Conservation (phyloP, 2,329 filamentous ascomycete genomes). For the Trichoderma simmonsii region DNA sequence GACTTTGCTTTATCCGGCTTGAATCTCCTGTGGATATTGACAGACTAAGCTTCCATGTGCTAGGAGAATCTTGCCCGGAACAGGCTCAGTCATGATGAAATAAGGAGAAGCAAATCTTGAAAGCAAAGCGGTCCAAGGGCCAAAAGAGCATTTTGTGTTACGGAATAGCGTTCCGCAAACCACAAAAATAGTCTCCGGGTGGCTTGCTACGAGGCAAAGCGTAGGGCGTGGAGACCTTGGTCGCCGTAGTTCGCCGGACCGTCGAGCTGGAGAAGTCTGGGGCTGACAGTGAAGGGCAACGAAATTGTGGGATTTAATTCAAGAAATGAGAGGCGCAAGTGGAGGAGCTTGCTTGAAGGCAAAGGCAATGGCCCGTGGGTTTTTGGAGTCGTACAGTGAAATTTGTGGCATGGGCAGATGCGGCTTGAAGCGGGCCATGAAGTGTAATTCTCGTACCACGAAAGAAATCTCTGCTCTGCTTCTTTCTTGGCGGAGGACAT, state of each 20-base stretch:
- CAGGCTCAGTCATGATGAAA: neutral
- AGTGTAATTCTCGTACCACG: neutral
- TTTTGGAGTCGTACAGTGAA: neutral
- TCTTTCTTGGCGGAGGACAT: neutral
- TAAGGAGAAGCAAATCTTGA: neutral
- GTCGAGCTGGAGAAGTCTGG: slow-evolving; percentile 1
- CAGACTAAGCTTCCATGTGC: neutral
- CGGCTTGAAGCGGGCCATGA: slow-evolving; percentile 3
- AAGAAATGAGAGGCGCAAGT: neutral
- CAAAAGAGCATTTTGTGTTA: neutral
- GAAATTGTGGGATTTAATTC: neutral
- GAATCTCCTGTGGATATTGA: neutral
- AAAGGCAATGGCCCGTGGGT: neutral
- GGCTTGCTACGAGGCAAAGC: slow-evolving; percentile 9
- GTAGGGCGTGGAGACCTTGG: neutral
- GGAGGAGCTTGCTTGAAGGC: neutral
- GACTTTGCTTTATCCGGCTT: slow-evolving; percentile 5
- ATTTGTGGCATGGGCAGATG: neutral
- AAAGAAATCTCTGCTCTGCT: neutral
- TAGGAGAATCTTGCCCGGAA: neutral
- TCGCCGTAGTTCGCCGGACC: neutral
- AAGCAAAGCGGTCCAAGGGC: neutral
- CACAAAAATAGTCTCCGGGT: slow-evolving; percentile 5
- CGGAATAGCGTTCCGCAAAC: neutral
- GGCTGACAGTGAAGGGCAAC: slow-evolving; percentile 5